Percentiles rank a stretch among this genome's conserved stretches.
Evolutionary conservation across 2,329 filamentous ascomycete species (phyloP).

Genomic region (Karstenula rhodostoma): DNA sequence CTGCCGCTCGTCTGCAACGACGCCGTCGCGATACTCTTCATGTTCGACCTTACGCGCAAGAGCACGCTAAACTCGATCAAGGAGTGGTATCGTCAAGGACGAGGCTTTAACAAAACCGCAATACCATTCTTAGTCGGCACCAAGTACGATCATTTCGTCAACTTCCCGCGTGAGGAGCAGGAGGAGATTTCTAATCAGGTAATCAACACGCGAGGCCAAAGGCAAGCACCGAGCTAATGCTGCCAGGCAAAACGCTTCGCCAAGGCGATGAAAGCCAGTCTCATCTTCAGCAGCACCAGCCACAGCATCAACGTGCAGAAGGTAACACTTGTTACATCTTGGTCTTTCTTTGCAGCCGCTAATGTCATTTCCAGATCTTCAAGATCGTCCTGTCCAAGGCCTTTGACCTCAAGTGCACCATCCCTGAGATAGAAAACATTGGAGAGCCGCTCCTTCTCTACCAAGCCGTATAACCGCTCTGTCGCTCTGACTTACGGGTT

Average conservation of each 20-base stretch:
- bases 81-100: constrained; percentile 97
- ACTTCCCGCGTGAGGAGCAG: constrained; percentile 95
- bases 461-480: constrained; percentile 53
- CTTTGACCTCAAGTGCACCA: constrained; percentile 98
- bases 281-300: constrained; percentile 98
- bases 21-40: constrained; percentile 97
- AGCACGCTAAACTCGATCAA: constrained; percentile 99
- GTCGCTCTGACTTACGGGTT: constrained; percentile 17
- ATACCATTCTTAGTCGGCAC: constrained; percentile 97
- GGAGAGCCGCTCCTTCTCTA: constrained; percentile 95
- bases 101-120: constrained; percentile 99
- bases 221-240: constrained; percentile 27
- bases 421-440: constrained; percentile 97
- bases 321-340: constrained; percentile 60
- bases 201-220: constrained; percentile 19
- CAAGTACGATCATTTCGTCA: constrained; percentile 99
- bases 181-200: constrained; percentile 98
- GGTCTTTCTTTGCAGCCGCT: constrained; percentile 24
- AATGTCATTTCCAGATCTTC: constrained; percentile 76
- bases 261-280: constrained; percentile 95
- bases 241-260: constrained; percentile 88
- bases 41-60: constrained; percentile 98
- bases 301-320: constrained; percentile 99
- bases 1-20: constrained; percentile 99
- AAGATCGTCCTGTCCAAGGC: constrained; percentile 99